Conservation (phyloP, 1,284 basidiomycete genomes). For the Phenoliferia sp. region DNA sequence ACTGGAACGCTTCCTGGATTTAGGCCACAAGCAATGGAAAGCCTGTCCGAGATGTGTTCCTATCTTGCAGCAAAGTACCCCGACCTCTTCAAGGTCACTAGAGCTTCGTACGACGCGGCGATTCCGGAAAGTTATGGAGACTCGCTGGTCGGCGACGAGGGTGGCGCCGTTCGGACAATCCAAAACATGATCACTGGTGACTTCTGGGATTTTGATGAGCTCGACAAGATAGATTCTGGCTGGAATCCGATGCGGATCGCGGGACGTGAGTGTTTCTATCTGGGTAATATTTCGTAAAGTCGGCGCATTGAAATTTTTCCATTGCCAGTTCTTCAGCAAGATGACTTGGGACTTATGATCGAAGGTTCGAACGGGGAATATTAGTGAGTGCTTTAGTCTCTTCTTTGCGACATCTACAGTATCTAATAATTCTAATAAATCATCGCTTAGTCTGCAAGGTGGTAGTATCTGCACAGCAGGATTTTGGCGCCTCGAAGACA, state of each 20-base stretch:
- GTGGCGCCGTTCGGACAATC: conserved; percentile 40
- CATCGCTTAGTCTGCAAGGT: conserved; percentile 56
- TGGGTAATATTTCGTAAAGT: conserved; percentile 3
- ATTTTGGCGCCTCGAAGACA: conserved; percentile 70
- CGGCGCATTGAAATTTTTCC: not conserved
- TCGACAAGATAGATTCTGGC: conserved; percentile 42
- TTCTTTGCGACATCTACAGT: not conserved
- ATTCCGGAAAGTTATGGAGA: conserved; percentile 48
- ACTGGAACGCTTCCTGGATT: conserved; percentile 12
- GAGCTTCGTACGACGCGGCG: conserved; percentile 47
- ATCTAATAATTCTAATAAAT: not conserved
- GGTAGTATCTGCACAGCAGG: conserved; percentile 63
- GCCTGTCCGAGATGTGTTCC: conserved; percentile 19
- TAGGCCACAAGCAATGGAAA: conserved; percentile 19
- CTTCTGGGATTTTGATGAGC: conserved; percentile 49
- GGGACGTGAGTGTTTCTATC: conserved; percentile 47
- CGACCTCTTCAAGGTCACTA: conserved; percentile 9
- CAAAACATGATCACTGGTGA: conserved; percentile 52
- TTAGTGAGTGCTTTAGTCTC: conserved; percentile 64
- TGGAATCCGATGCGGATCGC: conserved; percentile 56
- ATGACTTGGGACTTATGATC: conserved; percentile 70
- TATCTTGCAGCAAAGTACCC: conserved; percentile 23
- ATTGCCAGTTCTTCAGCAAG: conserved; percentile 48
- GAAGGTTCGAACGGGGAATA: conserved; percentile 65
- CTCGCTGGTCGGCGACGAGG: conserved; percentile 12